Percentiles rank a stretch among this genome's conserved stretches.
These are phyloP conservation scores for Candida bentonensis DNA, from an alignment of 805 yeast genomes.

Conservation along the genomic window DNA sequence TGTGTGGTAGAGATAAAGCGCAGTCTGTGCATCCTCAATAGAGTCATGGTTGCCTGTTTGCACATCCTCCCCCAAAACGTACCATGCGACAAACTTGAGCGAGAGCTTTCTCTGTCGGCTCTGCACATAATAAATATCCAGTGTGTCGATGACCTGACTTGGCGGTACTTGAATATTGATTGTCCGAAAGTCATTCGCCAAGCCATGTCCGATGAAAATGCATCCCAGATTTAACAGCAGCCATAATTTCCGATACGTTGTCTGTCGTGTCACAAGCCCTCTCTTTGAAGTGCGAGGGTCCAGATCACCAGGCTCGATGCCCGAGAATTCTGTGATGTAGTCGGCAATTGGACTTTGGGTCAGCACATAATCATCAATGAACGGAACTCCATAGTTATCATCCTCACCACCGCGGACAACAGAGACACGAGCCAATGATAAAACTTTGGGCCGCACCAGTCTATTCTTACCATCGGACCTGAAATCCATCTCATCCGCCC, in stretches of 20 bases:
- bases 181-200: slow-evolving; percentile 80
- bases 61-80: slow-evolving; percentile 56
- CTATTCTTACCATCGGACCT: slow-evolving; percentile 56
- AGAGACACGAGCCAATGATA: slow-evolving; percentile 79
- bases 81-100: slow-evolving; percentile 74
- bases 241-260: slow-evolving; percentile 86
- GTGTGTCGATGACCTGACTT: slow-evolving; percentile 79
- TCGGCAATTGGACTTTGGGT: slow-evolving; percentile 57
- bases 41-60: slow-evolving; percentile 95
- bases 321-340: slow-evolving; percentile 80
- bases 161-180: slow-evolving; percentile 84
- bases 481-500: slow-evolving; percentile 68
- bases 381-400: slow-evolving; percentile 46
- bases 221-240: slow-evolving; percentile 76
- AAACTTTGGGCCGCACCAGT: slow-evolving; percentile 57
- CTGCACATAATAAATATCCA: slow-evolving; percentile 60
- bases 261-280: slow-evolving; percentile 63
- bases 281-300: slow-evolving; percentile 52
- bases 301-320: slow-evolving; percentile 87
- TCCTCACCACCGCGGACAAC: slow-evolving; percentile 48
- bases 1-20: slow-evolving; percentile 60
- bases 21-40: slow-evolving; percentile 88
- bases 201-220: slow-evolving; percentile 89
- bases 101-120: slow-evolving; percentile 63
- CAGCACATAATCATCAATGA: slow-evolving; percentile 85